These are phyloP conservation scores for Ploettnerulaceae sp. DNA, from an alignment of 2,329 filamentous ascomycete genomes.

Conservation along the genomic window DNA sequence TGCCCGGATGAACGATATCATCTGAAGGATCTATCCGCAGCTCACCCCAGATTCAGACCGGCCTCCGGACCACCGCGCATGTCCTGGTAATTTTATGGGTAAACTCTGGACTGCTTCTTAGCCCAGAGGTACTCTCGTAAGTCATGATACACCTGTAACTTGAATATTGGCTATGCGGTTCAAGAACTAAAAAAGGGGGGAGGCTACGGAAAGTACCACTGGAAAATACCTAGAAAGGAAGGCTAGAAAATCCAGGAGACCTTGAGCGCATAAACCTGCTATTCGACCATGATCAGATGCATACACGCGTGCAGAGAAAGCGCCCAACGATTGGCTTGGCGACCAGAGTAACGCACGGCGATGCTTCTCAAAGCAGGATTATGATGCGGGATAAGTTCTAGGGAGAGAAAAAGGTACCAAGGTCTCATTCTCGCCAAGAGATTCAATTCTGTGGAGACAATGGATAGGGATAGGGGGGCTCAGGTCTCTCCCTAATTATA, in stretches of 20 bases:
- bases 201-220: too few species aligned
- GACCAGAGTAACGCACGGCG: background rate
- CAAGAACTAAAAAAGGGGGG: too few species aligned
- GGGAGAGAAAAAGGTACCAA: background rate
- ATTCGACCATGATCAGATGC: too few species aligned
- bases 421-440: conserved; percentile 5
- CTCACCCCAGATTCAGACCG: background rate
- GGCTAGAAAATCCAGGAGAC: background rate
- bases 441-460: background rate
- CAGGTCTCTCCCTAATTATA: too few species aligned
- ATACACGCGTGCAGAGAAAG: conserved; percentile 1
- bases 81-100: background rate
- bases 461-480: too few species aligned
- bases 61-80: background rate
- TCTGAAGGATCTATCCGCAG: conserved; percentile 2
- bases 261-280: too few species aligned
- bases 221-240: too few species aligned
- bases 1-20: background rate
- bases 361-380: background rate
- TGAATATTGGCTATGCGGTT: too few species aligned
- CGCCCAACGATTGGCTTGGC: conserved; percentile 1
- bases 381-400: background rate
- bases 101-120: background rate
- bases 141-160: too few species aligned
- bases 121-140: too few species aligned